Percentiles rank a stretch among this genome's conserved stretches.
phyloP scores from a whole-genome alignment of 768 basidiomycete genomes.

The Termitomyces sp. region DNA sequence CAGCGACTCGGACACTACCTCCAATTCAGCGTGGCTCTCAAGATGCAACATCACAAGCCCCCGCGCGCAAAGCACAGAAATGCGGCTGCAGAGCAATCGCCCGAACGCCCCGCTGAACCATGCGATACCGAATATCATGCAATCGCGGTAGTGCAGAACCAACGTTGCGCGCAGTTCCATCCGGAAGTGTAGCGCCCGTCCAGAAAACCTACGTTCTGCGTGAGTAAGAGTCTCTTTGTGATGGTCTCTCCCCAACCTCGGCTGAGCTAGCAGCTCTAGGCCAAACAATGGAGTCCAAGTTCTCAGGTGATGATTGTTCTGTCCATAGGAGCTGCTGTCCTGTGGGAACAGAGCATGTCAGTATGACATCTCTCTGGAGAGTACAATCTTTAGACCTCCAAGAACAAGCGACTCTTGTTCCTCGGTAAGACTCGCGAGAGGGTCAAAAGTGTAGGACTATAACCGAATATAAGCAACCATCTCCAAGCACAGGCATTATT shows the following conservation, averaged over 20 bases:
- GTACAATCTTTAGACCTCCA: slow-evolving; percentile 47
- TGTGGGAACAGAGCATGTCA: slow-evolving; percentile 19
- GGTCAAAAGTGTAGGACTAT: slow-evolving; percentile 71
- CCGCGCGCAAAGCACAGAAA: slow-evolving; percentile 53
- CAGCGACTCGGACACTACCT: no score
- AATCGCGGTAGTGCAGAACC: slow-evolving; percentile 35
- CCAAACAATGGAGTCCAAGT: slow-evolving; percentile 70
- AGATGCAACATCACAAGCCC: slow-evolving; percentile 34
- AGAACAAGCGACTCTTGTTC: slow-evolving; percentile 55
- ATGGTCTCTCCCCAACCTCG: slow-evolving; percentile 36
- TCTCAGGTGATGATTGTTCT: slow-evolving; percentile 69
- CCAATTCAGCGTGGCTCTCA: background rate
- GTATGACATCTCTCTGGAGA: background rate
- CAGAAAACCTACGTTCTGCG: slow-evolving; percentile 53
- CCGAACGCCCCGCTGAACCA: slow-evolving; percentile 46
- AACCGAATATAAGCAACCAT: background rate
- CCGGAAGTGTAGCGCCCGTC: slow-evolving; percentile 50
- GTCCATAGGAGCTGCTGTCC: slow-evolving; percentile 72
- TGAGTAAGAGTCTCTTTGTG: background rate
- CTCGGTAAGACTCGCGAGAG: slow-evolving; percentile 51
- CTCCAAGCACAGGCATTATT: background rate
- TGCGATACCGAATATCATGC: slow-evolving; percentile 49
- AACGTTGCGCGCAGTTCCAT: slow-evolving; percentile 38
- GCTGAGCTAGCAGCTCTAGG: slow-evolving; percentile 70
- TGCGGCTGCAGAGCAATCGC: slow-evolving; percentile 52